A percentile compares a stretch with the other conserved stretches of the same genome.
These are phyloP conservation scores for Peziza echinospora DNA, from an alignment of 495 filamentous ascomycete genomes.

Conservation along the genomic window DNA sequence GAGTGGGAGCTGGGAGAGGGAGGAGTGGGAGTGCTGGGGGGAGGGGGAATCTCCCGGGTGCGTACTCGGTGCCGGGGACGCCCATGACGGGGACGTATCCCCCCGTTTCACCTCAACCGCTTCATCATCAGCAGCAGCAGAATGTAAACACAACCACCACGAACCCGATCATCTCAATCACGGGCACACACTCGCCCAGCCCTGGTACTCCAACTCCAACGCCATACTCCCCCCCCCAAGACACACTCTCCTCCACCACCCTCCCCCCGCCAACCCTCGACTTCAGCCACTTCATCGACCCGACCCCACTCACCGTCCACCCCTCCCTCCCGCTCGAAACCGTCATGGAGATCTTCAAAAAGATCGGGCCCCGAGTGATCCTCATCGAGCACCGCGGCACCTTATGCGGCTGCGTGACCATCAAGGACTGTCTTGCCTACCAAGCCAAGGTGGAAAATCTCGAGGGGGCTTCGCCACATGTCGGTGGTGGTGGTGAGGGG, in stretches of 20 bases:
- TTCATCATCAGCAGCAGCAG: too few relatives aligned
- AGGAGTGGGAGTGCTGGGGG: not conserved
- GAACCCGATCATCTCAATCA: not conserved
- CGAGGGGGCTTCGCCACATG: conserved; percentile 24
- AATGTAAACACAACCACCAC: too few relatives aligned
- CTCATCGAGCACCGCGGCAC: conserved; percentile 76
- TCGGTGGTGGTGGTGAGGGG: conserved; percentile 10
- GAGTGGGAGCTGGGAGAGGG: too few relatives aligned
- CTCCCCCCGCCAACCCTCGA: conserved; percentile 55
- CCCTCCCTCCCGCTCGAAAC: conserved; percentile 84
- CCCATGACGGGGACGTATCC: conserved; percentile 4
- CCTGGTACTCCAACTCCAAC: conserved; percentile 18
- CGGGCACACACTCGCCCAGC: conserved; percentile 11
- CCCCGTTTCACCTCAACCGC: too few relatives aligned
- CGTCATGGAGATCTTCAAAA: conserved; percentile 97
- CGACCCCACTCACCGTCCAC: conserved; percentile 77
- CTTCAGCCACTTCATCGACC: conserved; percentile 72
- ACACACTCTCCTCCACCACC: conserved; percentile 40
- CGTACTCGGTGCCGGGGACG: not conserved
- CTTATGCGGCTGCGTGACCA: conserved; percentile 68
- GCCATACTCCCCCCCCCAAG: conserved; percentile 25
- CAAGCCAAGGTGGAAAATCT: conserved; percentile 91
- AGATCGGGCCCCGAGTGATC: conserved; percentile 87
- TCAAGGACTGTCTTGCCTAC: conserved; percentile 94
- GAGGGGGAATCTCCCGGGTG: too few relatives aligned